Evolutionary conservation across 108 stramenopile species (phyloP), one percentile per base, ranked within the genome.

Genomic region (Cyclotella cryptica): DNA sequence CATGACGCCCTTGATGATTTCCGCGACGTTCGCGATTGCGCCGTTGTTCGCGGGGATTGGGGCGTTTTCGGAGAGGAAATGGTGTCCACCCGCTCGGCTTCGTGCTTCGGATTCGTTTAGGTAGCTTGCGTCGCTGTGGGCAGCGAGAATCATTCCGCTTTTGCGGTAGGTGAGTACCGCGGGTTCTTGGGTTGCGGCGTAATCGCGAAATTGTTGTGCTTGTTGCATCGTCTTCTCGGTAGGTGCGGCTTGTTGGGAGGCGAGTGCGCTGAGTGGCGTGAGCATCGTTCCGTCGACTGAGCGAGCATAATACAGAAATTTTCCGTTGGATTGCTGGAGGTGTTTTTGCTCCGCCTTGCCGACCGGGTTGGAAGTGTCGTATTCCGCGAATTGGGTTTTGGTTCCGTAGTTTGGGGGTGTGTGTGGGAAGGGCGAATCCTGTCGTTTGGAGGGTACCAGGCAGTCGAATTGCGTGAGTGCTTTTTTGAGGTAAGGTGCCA

Each of bases 401-500:
- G 80, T 42, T 41, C 88, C 83, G 69, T 86, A 88, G 13, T 28
- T 47, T 21, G 80, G 80, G 9, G 1, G 10, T 26, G 21, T 19
- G 22, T 70, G 62, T n/a, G 42, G 72, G 59, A 64, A 54, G 26
- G 82, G 29, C 30, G 74, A 69, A 29, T 85, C 55, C 45, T 88
- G 57, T 18, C 74, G 78, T 40, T 46, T 28, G 15, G 61, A 14
- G 21, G 85, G 85, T 0, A 58, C 42, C 0, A 49, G 70, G 59
- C 85, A 80, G 15, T 77, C 21, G 62, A 84, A 86, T 24, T 52
- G 62, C 0, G 40, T 9, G 0, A 85, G 47, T 0, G 77, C 81
- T 26, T 62, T 71, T 71, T 78, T 59, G 27, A 88, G 68, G 41
- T 85, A 88, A 14, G 71, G 81, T 24, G 82, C 81, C 84, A 87